Evolutionary conservation across 1,284 basidiomycete species (phyloP).

Genomic region (Cystobasidium slooffiae): DNA sequence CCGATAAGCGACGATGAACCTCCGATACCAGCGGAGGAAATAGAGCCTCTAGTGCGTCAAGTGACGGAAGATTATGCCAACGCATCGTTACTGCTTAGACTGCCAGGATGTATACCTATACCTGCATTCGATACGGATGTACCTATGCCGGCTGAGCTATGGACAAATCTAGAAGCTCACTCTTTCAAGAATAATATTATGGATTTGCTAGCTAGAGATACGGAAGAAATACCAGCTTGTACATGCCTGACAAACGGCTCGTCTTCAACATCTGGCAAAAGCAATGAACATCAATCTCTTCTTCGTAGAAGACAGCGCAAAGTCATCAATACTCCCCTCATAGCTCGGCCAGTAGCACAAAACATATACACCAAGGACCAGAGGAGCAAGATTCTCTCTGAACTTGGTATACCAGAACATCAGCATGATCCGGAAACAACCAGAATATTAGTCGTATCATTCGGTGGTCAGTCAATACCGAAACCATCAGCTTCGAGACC

Average conservation of each 20-base stretch:
- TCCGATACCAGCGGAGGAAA: slow-evolving; percentile 62
- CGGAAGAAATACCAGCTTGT: slow-evolving; percentile 45
- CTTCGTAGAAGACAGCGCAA: slow-evolving; percentile 13
- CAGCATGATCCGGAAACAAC: slow-evolving; percentile 59
- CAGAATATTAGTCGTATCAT: slow-evolving; percentile 71
- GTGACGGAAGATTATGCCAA: slow-evolving; percentile 70
- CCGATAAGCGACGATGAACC: slow-evolving; percentile 59
- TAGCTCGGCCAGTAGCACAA: slow-evolving; percentile 64
- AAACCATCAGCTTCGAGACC: slow-evolving; percentile 59
- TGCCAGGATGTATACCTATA: slow-evolving; percentile 74
- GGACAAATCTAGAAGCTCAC: slow-evolving; percentile 64
- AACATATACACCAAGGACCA: slow-evolving; percentile 64
- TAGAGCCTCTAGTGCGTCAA: slow-evolving; percentile 67
- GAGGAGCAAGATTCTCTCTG: slow-evolving; percentile 61
- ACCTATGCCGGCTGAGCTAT: slow-evolving; percentile 65
- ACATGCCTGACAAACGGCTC: slow-evolving; percentile 1
- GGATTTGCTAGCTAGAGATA: slow-evolving; percentile 47
- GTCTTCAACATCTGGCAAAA: not conserved
- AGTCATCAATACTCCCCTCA: slow-evolving; percentile 66
- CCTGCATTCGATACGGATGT: slow-evolving; percentile 64
- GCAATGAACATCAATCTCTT: not conserved
- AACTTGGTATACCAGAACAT: slow-evolving; percentile 65
- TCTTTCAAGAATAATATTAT: slow-evolving; percentile 62
- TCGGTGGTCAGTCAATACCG: slow-evolving; percentile 74
- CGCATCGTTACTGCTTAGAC: slow-evolving; percentile 69